Percentiles rank a stretch among this genome's conserved stretches.
phyloP scores from a whole-genome alignment of 352 stramenopile genomes.

The Labyrinthula sp. region DNA sequence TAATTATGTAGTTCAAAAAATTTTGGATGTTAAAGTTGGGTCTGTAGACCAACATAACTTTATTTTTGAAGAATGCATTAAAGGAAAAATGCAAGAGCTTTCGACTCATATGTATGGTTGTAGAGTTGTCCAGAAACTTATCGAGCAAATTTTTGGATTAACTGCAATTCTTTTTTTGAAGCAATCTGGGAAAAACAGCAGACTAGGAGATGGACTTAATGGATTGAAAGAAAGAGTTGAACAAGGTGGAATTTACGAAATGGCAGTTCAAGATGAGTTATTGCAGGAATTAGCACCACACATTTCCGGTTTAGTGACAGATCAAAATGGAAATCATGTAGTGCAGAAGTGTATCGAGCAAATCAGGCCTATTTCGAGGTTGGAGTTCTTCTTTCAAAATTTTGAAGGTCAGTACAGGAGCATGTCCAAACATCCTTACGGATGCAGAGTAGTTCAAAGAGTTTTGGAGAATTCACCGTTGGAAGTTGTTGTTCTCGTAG shows the following conservation, averaged over 20 bases:
- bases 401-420: conserved; percentile 67
- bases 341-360: conserved; percentile 92
- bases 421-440: conserved; percentile 86
- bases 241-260: conserved; percentile 45
- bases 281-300: conserved; percentile 53
- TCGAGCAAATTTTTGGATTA: conserved; percentile 48
- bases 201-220: neutral
- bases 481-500: conserved; percentile 16
- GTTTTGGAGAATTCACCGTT: conserved; percentile 85
- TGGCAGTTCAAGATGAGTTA: conserved; percentile 48
- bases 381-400: conserved; percentile 90
- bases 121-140: conserved; percentile 77
- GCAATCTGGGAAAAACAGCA: conserved; percentile 42
- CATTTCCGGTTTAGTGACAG: conserved; percentile 72
- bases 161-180: too few relatives aligned
- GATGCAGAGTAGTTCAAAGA: conserved; percentile 87
- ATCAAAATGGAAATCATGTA: conserved; percentile 96
- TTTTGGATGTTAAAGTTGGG: conserved; percentile 65
- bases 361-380: conserved; percentile 51
- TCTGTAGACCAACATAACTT: conserved; percentile 55
- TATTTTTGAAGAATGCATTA: conserved; percentile 54
- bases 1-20: conserved; percentile 97
- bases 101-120: conserved; percentile 86
- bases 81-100: conserved; percentile 73
- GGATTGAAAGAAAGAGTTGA: too few relatives aligned